Evolutionary conservation across 2,329 filamentous ascomycete genomes (phyloP), one percentile per base, ranked within the genome.

Genomic region (Alternaria brassicicola): DNA sequence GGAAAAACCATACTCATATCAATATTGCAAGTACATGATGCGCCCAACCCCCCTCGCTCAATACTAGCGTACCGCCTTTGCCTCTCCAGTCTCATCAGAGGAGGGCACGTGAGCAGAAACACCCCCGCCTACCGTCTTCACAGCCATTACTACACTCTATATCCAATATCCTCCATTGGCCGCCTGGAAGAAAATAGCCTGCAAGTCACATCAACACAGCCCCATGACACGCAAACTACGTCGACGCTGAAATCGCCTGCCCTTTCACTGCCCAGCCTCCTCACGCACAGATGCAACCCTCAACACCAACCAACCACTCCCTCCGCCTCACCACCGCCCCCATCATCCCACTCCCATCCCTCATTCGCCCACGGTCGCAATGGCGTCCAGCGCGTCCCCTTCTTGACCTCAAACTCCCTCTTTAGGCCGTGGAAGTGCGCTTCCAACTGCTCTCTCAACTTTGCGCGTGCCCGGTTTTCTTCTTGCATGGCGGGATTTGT

Each of bases 381-480:
- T 17, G 49, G 53, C 12, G 21, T 48, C 57, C 59, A 66, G 6
- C 2, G 25, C 0, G 4, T 39, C 19, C 42, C 50, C 13, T n/a
- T 52, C 33, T 43, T 62, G 35, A n/a, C 49, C 53, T 55, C 51
- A 35, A 57, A 63, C 9, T 61, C 52, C 6, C 36, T 17, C 31
- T 60, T 47, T 42, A 56, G 41, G 4, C 13, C 6, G 8, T 35
- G 25, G n/a, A 52, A 62, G 13, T 52, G 49, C 21, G 33, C 36
- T 2, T 53, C 41, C 17, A 59, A 30, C 10, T 55, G 45, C 2
- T 3, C 6, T 2, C 31, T 35, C 15, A 58, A 23, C 35, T 35
- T 38, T 9, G 13, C 21, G 12, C 48, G 23, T 9, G 12, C 30
- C 6, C 8, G 25, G 8, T 31, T 30, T 3, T 46, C 31, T 9